A percentile compares a stretch with the other conserved stretches of the same genome.
Evolutionary conservation across 371 early-diverging fungal genomes (phyloP).

Genomic region (Mortierella sp.): DNA sequence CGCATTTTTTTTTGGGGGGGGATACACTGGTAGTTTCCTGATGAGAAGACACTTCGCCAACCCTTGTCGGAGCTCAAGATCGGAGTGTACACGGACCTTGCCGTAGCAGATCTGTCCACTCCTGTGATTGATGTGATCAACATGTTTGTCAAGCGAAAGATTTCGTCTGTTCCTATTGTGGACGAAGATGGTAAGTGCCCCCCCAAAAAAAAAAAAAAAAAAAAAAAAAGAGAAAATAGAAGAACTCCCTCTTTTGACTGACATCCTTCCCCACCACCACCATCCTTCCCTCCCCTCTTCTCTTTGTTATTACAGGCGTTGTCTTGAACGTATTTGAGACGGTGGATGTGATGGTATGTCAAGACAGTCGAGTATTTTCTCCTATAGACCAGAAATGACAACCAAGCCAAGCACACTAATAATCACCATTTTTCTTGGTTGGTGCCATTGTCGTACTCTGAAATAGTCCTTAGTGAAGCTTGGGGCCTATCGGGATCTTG

Average conservation of each 20-base stretch:
- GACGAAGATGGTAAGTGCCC: constrained; percentile 78
- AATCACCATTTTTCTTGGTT: not conserved
- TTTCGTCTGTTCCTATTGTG: constrained; percentile 93
- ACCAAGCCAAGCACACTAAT: not conserved
- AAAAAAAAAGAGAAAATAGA: no score
- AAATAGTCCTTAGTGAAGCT: constrained; percentile 73
- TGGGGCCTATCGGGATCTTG: constrained; percentile 76
- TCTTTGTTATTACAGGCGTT: constrained; percentile 53
- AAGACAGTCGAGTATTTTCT: not conserved
- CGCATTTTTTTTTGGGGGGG: constrained; percentile 13
- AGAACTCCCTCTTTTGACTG: constrained; percentile 10
- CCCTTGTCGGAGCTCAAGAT: constrained; percentile 83
- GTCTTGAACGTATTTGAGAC: constrained; percentile 95
- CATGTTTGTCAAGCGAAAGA: constrained; percentile 85
- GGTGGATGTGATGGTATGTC: constrained; percentile 89
- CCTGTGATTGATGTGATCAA: constrained; percentile 90
- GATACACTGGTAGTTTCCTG: constrained; percentile 65
- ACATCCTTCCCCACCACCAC: no score
- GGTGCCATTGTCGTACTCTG: constrained; percentile 23
- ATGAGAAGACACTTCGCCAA: constrained; percentile 69
- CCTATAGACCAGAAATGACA: not conserved
- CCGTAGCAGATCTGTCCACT: constrained; percentile 79
- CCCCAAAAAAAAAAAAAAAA: not conserved
- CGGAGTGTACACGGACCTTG: constrained; percentile 85
- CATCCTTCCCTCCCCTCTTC: not conserved